Evolutionary conservation across 768 basidiomycete genomes (phyloP), one percentile per base, ranked within the genome.

Genomic region (Lentinula edodes): DNA sequence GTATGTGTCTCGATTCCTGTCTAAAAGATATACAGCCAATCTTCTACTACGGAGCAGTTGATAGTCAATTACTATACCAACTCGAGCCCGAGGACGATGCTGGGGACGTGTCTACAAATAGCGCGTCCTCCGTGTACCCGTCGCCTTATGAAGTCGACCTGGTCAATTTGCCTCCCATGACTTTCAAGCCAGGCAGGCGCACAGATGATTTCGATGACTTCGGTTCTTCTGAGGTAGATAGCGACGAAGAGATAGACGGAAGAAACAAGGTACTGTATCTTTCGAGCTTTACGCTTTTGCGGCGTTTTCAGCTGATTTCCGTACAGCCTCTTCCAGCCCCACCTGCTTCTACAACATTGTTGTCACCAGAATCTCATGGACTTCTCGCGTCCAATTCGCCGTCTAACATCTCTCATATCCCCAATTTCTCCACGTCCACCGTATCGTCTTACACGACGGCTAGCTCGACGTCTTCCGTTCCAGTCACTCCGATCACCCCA

Each of bases 241-340:
- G 46, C 16, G 36, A 38, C 39, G 58, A 50, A 46, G 58, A 59
- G n/a, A 28, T 12, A 35, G 45, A 59, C 16, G n/a, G 58, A 15
- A 59, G 58, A 50, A 50, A 51, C 35, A 59, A 59, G 45, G 43
- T 59, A 52, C n/a, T 59, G 43, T 59, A 10, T 20, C 23, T 59
- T n/a, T 20, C 8, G 20, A 20, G 7, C 9, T 23, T 50, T 51
- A 16, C 52, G 7, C 32, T 18, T 28, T 41, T 41, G 56, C 56
- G 56, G 41, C 42, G 38, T 13, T 59, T 18, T 39, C 20, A 41
- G 32, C 58, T 45, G 34, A n/a, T 43, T 16, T 35, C 23, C n/a
- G 45, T 46, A 4, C 34, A 59, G 58, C 58, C 58, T 50, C 48
- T 59, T 48, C 58, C 58, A 6, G 45, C 43, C 6, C 58, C 58